Percentiles rank a stretch among this genome's conserved stretches.
Evolutionary conservation across 2,329 filamentous ascomycete genomes (phyloP).

Genomic region (Colletotrichum incanum): DNA sequence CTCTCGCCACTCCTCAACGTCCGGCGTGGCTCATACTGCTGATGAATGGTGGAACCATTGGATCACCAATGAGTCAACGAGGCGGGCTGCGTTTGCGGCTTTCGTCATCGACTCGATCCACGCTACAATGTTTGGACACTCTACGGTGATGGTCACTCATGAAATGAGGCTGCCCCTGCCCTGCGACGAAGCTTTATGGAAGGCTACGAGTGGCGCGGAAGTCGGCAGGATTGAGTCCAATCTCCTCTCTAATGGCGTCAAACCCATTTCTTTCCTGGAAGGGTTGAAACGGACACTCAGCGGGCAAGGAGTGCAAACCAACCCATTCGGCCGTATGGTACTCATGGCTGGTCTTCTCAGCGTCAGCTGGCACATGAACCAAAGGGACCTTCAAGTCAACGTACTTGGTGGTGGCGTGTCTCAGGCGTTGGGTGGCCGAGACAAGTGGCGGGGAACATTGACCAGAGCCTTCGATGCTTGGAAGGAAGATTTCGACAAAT

Average conservation of each 20-base stretch:
- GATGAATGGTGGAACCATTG: conserved; percentile 97
- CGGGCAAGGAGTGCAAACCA: conserved; percentile 88
- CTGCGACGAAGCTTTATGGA: conserved; percentile 94
- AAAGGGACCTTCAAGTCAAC: conserved; percentile 92
- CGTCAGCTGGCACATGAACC: conserved; percentile 98
- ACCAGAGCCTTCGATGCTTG: conserved; percentile 93
- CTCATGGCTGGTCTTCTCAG: conserved; percentile 95
- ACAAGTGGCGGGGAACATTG: conserved; percentile 91
- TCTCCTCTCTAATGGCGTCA: conserved; percentile 84
- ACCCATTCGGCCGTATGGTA: conserved; percentile 92
- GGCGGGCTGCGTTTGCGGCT: conserved; percentile 91
- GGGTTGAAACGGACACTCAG: conserved; percentile 91
- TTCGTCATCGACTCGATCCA: conserved; percentile 97
- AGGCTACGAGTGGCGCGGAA: conserved; percentile 88
- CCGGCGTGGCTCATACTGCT: conserved; percentile 76
- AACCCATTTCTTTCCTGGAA: conserved; percentile 89
- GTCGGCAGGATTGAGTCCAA: conserved; percentile 88
- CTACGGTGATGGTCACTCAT: conserved; percentile 96
- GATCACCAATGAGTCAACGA: conserved; percentile 94
- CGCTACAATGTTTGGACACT: conserved; percentile 98
- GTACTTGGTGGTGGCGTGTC: conserved; percentile 82
- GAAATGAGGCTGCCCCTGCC: conserved; percentile 93
- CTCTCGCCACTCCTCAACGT: conserved; percentile 74
- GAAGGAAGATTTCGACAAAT: conserved; percentile 92
- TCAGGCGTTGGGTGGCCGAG: conserved; percentile 85